Base-by-base conservation (phyloP, 441 rosid species). In the Gossypium schwendimanii region DNA sequence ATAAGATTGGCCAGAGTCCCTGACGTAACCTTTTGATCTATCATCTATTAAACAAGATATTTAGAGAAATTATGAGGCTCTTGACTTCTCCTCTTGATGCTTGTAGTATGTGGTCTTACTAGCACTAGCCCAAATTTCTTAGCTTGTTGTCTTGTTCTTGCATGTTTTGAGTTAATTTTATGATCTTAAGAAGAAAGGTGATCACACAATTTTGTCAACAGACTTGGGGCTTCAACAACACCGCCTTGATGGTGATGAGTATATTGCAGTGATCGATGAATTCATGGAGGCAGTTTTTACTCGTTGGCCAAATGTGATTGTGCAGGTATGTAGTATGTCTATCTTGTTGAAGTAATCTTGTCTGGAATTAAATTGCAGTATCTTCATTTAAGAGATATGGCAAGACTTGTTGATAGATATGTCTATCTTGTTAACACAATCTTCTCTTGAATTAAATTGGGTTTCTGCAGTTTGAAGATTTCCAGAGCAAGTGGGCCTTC, bases 401-500 rank as follows among this genome's bases (percentile, higher is more conserved):
- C 72, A 47, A 47, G 18, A 60, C 6, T 65, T 52, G 17, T 45
- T 6, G 21, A 45, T 23, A 47, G 36, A 45, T 23, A 44, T 65
- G 20, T 65, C 36, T 14, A 65, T 65, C 55, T 23, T 65, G 55
- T 14, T 45, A 23, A 69, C 66, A 44, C 11, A 36, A 41, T 55
- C 18, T n/a, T 62, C 41, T 23, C 57, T 70, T 15, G 10, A 14
- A n/a, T 57, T 78, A 28, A 59, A 75, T 70, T 66, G 23, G 58
- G 68, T 75, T 74, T 74, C 62, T 82, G 78, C 84, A 95, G 99
- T 95, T 95, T 82, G 99, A 95, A 86, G 99, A 95, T 87, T 95
- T 95, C 82, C 97, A 93, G 84, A 95, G 99, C 92, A 95, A 95
- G 85, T 95, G 99, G 99, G 99, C 99, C 50, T 91, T 95, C 84